Evolutionary conservation across 331 rosid species (phyloP), one percentile per base, ranked within the genome.

Genomic region (Phaseolus coccineus): DNA sequence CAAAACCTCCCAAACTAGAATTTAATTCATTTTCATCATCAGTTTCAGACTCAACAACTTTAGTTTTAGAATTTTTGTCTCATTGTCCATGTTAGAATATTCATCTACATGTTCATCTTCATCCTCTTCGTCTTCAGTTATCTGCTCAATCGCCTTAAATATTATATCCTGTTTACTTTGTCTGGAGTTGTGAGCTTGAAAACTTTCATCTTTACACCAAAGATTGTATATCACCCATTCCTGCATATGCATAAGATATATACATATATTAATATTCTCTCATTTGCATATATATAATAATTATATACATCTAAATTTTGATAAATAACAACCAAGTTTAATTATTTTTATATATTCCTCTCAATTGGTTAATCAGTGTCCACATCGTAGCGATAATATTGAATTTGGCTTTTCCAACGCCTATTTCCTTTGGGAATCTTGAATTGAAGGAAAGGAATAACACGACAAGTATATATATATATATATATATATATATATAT

Each of bases 161-260:
- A 89, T 89, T 61, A 90, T 77, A 82, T 92, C 96, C 79, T 84
- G 85, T 92, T 91, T 61, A 84, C 87, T 87, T 90, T 92, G 75
- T 85, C 92, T 37, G 91, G 90, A 47, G 89, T 64, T 44, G 87
- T 90, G 71, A 89, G 86, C 78, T 89, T 90, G 74, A 90, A 87
- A 77, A 88, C 91, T 88, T 85, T 90, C 90, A 92, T 90, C 89
- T 86, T 89, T 78, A 86, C 91, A 68, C 89, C 91, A 80, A 94
- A 96, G 79, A 90, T 90, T 85, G 87, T 83, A 86, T 19, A 25
- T 71, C 79, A 76, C 89, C 89, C 85, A 86, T 8, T 65, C 74
- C 87, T 85, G 84, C 24, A 64, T 44, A 25, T 3, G 4, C 5
- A 42, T 42, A 24, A 19, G 22, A 19, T 19, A 40, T 3, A n/a